Evolutionary conservation across 805 yeast genomes (phyloP).

Genomic region (Barnettozyma botsteinii): DNA sequence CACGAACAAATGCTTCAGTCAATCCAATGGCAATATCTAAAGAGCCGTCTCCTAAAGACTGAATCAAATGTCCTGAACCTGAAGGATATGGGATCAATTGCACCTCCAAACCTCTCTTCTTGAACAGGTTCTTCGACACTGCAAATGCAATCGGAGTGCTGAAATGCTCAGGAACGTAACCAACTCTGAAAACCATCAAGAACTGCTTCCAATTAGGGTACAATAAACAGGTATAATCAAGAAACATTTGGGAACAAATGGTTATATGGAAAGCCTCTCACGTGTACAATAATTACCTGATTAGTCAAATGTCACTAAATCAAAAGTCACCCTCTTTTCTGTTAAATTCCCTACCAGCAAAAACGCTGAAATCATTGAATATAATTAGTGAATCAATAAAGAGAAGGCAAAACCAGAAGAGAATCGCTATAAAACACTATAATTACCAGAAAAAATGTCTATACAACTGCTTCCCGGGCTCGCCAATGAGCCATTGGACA

Average conservation of each 20-base stretch:
- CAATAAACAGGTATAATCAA: too few species aligned
- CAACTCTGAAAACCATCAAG: slow-evolving; percentile 49
- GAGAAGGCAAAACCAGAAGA: too few species aligned
- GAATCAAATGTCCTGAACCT: slow-evolving; percentile 85
- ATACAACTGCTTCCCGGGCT: slow-evolving; percentile 51
- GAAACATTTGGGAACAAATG: too few species aligned
- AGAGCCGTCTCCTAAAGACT: slow-evolving; percentile 54
- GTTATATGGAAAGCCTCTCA: too few species aligned
- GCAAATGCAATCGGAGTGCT: slow-evolving; percentile 84
- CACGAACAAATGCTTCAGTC: slow-evolving; percentile 87
- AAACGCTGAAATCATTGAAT: background rate
- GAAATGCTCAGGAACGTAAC: slow-evolving; percentile 89
- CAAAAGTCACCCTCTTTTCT: too few species aligned
- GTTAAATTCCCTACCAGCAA: background rate
- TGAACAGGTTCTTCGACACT: slow-evolving; percentile 48
- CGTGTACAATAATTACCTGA: too few species aligned
- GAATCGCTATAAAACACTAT: background rate
- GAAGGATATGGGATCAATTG: slow-evolving; percentile 68
- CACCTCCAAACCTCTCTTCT: slow-evolving; percentile 43
- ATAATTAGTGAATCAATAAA: too few species aligned
- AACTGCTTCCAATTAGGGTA: too few species aligned
- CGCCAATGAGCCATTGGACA: slow-evolving; percentile 60
- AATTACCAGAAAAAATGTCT: slow-evolving; percentile 39
- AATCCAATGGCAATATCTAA: slow-evolving; percentile 83
- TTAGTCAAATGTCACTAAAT: too few species aligned